phyloP scores from a whole-genome alignment of 1,284 basidiomycete genomes.

The Phlebopus sp. region DNA sequence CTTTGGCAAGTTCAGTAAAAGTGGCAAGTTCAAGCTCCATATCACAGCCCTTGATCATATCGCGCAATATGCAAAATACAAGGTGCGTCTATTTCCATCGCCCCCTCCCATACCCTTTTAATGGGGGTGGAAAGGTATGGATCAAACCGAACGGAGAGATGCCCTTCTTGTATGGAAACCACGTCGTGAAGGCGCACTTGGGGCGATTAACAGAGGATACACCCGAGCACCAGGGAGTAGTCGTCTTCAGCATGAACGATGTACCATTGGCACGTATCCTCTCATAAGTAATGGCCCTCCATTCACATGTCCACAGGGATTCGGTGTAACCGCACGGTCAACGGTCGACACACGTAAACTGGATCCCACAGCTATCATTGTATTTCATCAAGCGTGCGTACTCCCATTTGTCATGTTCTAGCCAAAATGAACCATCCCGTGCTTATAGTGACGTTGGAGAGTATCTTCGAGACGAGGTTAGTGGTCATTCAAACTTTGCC shows the following conservation, averaged over 20 bases:
- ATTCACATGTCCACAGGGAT: slow-evolving; percentile 61
- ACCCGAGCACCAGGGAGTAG: slow-evolving; percentile 98
- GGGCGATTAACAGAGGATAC: slow-evolving; percentile 99
- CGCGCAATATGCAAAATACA: slow-evolving; percentile 97
- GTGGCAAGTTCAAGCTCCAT: slow-evolving; percentile 97
- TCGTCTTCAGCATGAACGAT: slow-evolving; percentile 95
- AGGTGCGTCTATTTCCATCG: slow-evolving; percentile 51
- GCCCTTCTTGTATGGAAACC: slow-evolving; percentile 98
- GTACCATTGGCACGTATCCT: slow-evolving; percentile 70
- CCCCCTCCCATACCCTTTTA: slow-evolving; percentile 1
- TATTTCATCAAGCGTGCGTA: slow-evolving; percentile 96
- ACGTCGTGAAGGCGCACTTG: slow-evolving; percentile 97
- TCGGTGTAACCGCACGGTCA: slow-evolving; percentile 95
- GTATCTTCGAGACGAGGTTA: slow-evolving; percentile 91
- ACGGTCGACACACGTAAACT: slow-evolving; percentile 96
- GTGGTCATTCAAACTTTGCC: slow-evolving; percentile 10
- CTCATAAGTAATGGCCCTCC: slow-evolving; percentile 9
- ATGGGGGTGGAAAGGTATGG: slow-evolving; percentile 71
- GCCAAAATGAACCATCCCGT: slow-evolving; percentile 7
- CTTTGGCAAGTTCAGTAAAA: slow-evolving; percentile 97
- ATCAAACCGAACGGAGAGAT: slow-evolving; percentile 99
- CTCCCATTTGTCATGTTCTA: slow-evolving; percentile 4
- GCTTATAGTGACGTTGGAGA: slow-evolving; percentile 86
- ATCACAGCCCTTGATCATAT: slow-evolving; percentile 92
- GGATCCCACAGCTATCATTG: slow-evolving; percentile 97